Base-by-base conservation (phyloP, 2,329 filamentous ascomycete species). In the Fusarium sublunatum region DNA sequence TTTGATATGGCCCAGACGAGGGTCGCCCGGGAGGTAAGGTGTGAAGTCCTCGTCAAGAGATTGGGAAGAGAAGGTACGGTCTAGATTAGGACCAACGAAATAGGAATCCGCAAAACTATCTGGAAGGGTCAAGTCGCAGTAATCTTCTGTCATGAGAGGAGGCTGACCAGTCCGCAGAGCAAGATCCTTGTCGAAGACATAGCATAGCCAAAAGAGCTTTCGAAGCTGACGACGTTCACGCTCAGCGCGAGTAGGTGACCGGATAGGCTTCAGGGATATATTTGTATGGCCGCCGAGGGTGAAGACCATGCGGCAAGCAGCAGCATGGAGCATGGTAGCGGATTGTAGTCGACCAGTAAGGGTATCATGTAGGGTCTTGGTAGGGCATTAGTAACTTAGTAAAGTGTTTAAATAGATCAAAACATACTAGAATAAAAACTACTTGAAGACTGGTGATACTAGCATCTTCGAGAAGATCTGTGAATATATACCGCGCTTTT, bases 161-260 rank as follows among this genome's bases (percentile, higher is more conserved):
- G 83, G 83, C 43, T 84, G 82, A 0, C 83, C 82, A 0, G 79
- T 83, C 4, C 84, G 78, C 0, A 87, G 73, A 0, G 82, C 75
- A 11, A 86, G 75, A n/a, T 86, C 84, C 57, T 85, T 86, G 62
- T 87, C 84, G 9, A 84, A 71, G 2, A 75, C 76, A 53, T 85
- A 86, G 59, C 79, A 81, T 6, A 86, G 64, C 83, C 85, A 87
- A 64, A 87, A 87, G 0, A 86, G 51, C 28, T 73, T 67, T 4
- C 80, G 75, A 0, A 79, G 60, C 28, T 79, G 75, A 8, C 72
- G 68, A 35, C 70, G 66, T 40, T 72, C 66, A 2, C 74, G 73
- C 40, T 74, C 72, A 7, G 62, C 31, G 0, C 53, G 15, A 6
- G 65, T 71, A 2, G 52, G 53, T 2, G 52, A 53, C 2, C 58